A percentile compares a stretch with the other conserved stretches of the same genome.
Evolutionary conservation across 1,284 basidiomycete species (phyloP).

Genomic region (Chiua sp.): DNA sequence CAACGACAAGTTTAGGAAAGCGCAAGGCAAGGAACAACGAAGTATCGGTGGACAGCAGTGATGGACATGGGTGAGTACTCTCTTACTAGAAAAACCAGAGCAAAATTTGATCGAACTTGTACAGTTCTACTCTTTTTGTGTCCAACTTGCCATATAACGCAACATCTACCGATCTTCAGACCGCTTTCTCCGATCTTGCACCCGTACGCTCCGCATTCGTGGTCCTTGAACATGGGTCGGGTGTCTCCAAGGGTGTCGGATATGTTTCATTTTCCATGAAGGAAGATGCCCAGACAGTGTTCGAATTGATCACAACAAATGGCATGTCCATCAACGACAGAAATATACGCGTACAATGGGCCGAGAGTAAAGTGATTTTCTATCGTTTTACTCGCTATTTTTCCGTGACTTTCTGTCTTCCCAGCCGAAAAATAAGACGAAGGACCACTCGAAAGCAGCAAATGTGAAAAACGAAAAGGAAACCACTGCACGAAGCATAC

Average conservation of each 20-base stretch:
- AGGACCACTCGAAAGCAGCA: conserved; percentile 27
- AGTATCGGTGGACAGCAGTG: conserved; percentile 10
- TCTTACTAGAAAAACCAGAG: neutral
- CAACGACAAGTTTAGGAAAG: conserved; percentile 49
- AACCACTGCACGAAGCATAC: conserved; percentile 39
- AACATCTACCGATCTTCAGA: conserved; percentile 90
- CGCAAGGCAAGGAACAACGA: conserved; percentile 55
- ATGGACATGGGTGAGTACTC: conserved; percentile 27
- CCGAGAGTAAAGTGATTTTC: conserved; percentile 68
- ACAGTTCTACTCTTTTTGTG: conserved; percentile 76
- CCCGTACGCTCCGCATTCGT: conserved; percentile 96
- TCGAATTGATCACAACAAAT: conserved; percentile 62
- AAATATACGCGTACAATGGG: conserved; percentile 80
- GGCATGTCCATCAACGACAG: conserved; percentile 67
- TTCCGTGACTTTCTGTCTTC: conserved; percentile 4
- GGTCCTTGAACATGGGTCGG: conserved; percentile 81
- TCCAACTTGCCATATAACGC: conserved; percentile 89
- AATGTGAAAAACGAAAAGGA: conserved; percentile 40
- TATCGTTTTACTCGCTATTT: conserved; percentile 2
- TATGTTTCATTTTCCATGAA: conserved; percentile 93
- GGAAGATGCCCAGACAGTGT: conserved; percentile 86
- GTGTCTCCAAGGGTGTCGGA: conserved; percentile 95
- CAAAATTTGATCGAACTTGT: neutral
- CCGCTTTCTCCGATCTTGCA: conserved; percentile 94
- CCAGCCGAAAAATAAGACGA: conserved; percentile 49